A percentile compares a stretch with the other conserved stretches of the same genome.
Evolutionary conservation across 176 grass and related monocot species (phyloP).

Genomic region (Musa troglodytarum): DNA sequence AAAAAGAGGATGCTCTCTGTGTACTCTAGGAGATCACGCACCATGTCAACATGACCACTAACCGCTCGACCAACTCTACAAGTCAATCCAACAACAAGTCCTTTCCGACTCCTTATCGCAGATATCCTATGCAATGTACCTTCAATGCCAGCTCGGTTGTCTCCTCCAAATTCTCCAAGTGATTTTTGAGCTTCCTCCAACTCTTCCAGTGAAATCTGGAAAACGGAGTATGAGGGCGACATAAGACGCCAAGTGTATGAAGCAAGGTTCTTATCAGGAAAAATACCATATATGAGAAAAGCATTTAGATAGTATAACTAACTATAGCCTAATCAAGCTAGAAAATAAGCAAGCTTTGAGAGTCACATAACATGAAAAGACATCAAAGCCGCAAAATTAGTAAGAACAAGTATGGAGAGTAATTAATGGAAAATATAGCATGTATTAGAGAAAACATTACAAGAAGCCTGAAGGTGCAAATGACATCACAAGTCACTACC

Average conservation of each 20-base stretch:
- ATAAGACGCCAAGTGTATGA: not conserved
- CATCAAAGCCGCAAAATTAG: not conserved
- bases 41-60: conserved; percentile 90
- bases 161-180: conserved; percentile 93
- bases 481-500: conserved; percentile 1
- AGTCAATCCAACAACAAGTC: conserved; percentile 81
- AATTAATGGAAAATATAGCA: conserved; percentile 10
- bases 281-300: not conserved
- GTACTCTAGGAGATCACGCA: conserved; percentile 73
- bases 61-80: conserved; percentile 92
- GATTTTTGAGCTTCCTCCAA: conserved; percentile 69
- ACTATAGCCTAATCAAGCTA: not conserved
- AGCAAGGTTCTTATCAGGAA: not conserved
- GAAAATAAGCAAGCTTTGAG: not conserved
- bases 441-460: not conserved
- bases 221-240: not conserved
- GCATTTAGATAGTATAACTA: not conserved
- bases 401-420: not conserved
- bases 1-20: conserved; percentile 93
- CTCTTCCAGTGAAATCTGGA: conserved; percentile 80
- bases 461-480: not conserved
- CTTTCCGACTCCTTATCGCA: conserved; percentile 95
- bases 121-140: conserved; percentile 98
- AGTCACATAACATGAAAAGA: not conserved
- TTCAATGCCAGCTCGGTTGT: conserved; percentile 87